Evolutionary conservation across 305 asterid genomes (phyloP), one percentile per base, ranked within the genome.

Genomic region (Withania somnifera): DNA sequence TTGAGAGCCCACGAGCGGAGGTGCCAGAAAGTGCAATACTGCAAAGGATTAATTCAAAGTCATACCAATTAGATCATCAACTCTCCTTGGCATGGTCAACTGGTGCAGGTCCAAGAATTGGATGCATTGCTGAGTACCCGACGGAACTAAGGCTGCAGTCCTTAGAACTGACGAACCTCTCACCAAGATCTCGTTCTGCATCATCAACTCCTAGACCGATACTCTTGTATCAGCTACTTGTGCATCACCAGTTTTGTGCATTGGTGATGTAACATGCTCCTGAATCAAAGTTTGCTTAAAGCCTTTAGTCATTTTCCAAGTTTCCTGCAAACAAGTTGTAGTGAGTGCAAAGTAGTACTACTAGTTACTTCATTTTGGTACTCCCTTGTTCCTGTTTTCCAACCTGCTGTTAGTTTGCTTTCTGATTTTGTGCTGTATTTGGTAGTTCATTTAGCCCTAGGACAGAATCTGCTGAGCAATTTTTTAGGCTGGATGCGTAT

Each of bases 81-180:
- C 90, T 95, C 61, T 81, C 97, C 4, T 53, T 50, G 76, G 83
- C 67, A 80, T 94, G 99, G 99, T 91, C 95, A 13, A 92, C 98
- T 0, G 99, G 99, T 38, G 94, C 94, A 1, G 99, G 99, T n/a
- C 93, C 97, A 0, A 83, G 88, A 54, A 82, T 84, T 63, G 87
- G 88, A 19, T 92, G 98, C 77, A 64, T 96, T 77, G 91, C 90
- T 10, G 98, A 96, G 84, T 96, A 96, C 88, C 99, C 99, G 1
- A 17, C 86, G 63, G 97, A 91, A 86, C 57, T 96, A 87, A 91
- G 97, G 86, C 42, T 84, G 52, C 98, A 92, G 86, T 98, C 99
- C 11, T 86, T 96, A 83, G 98, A 93, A 85, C 89, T 93, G 52
- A 91, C 95, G 34, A 85, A 91, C 89, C 97, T 94, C 87, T 93